Conservation (phyloP, 176 grass and related monocot species). For the Guadua angustifolia region DNA sequence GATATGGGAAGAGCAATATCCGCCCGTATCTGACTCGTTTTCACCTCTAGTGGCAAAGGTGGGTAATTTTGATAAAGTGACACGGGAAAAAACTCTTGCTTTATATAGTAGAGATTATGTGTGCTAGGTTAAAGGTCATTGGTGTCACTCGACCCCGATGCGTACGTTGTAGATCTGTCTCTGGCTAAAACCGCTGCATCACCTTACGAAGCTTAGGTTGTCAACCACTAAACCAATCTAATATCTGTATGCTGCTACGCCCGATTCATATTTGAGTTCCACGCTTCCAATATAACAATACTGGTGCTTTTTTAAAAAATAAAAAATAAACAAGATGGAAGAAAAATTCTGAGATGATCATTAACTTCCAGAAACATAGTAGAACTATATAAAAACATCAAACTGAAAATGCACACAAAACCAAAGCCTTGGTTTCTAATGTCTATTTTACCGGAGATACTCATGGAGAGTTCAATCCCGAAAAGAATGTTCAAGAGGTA, state of each 20-base stretch:
- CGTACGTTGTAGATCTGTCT: fast-evolving
- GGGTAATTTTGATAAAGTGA: too few species aligned
- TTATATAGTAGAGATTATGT: too few species aligned
- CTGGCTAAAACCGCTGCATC: neutral
- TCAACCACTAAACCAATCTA: neutral
- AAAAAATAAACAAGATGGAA: neutral
- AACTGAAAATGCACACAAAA: neutral
- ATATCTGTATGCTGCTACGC: neutral
- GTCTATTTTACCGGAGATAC: neutral
- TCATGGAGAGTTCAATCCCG: neutral
- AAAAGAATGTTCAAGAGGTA: neutral
- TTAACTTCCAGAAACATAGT: constrained; percentile 1
- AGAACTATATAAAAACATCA: neutral
- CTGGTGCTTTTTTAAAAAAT: neutral
- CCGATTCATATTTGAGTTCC: constrained; percentile 26
- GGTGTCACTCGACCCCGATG: too few species aligned
- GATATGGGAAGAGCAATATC: too few species aligned
- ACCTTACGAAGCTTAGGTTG: neutral
- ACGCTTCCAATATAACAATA: constrained; percentile 4
- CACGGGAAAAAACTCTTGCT: too few species aligned
- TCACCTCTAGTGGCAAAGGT: too few species aligned
- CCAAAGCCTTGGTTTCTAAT: neutral
- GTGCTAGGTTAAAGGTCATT: too few species aligned
- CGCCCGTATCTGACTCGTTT: too few species aligned
- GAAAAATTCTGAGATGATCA: neutral